Conservation (phyloP, 768 basidiomycete species). For the Ephemerocybe angulata region DNA sequence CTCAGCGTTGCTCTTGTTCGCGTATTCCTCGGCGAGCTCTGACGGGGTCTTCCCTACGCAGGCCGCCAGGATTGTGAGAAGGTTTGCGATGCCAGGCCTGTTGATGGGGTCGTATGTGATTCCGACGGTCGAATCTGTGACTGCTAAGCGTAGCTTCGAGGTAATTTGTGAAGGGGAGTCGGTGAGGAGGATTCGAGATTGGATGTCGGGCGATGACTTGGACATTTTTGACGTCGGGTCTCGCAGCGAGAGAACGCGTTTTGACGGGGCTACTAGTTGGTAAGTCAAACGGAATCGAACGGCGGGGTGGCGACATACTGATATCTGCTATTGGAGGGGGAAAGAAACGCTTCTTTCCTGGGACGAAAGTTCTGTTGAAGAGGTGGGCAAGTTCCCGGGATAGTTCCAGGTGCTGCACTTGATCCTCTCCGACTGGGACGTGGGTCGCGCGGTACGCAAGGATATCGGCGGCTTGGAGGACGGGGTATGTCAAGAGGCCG, state of each 20-base stretch:
- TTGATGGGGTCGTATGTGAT: slow-evolving; percentile 76
- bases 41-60: slow-evolving; percentile 50
- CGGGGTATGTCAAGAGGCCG: slow-evolving; percentile 89
- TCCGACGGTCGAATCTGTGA: slow-evolving; percentile 76
- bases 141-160: slow-evolving; percentile 72
- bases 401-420: slow-evolving; percentile 91
- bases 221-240: slow-evolving; percentile 93
- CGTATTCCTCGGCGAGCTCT: slow-evolving; percentile 48
- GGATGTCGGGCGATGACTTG: slow-evolving; percentile 76
- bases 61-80: slow-evolving; percentile 75
- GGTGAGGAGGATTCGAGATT: slow-evolving; percentile 84
- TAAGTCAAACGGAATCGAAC: not conserved
- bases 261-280: slow-evolving; percentile 60
- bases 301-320: slow-evolving; percentile 51
- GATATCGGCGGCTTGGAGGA: slow-evolving; percentile 92
- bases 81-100: slow-evolving; percentile 83
- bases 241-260: slow-evolving; percentile 80
- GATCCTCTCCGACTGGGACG: slow-evolving; percentile 96
- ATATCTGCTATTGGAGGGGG: slow-evolving; percentile 67
- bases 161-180: slow-evolving; percentile 61
- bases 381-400: slow-evolving; percentile 76
- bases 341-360: slow-evolving; percentile 50
- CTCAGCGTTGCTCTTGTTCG: slow-evolving; percentile 52
- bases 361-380: slow-evolving; percentile 71
- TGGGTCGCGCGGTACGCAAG: slow-evolving; percentile 83